phyloP scores from a whole-genome alignment of 2,329 filamentous ascomycete species.

The Beauveria varroae region DNA sequence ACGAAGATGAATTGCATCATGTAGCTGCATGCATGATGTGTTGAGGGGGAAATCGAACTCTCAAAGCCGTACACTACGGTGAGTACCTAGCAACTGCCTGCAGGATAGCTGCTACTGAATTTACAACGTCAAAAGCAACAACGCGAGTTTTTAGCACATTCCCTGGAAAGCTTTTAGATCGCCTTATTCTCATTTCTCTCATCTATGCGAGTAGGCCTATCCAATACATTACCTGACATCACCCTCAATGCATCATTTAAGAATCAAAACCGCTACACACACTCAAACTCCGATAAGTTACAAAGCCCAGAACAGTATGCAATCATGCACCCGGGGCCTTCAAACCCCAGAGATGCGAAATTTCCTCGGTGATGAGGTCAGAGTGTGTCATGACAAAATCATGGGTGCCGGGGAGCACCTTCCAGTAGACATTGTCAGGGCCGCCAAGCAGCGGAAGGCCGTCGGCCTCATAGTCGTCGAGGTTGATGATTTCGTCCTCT shows the following conservation, averaged over 20 bases:
- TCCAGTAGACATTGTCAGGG: slow-evolving; percentile 40
- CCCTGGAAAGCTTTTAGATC: too few species aligned
- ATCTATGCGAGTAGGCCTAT: background rate
- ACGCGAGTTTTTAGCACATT: too few species aligned
- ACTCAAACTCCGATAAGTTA: background rate
- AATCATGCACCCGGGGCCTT: background rate
- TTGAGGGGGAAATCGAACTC: too few species aligned
- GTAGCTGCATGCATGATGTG: too few species aligned
- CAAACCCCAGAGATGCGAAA: slow-evolving; percentile 41
- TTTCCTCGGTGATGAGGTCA: slow-evolving; percentile 33
- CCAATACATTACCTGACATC: background rate
- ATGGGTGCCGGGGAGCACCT: slow-evolving; percentile 46
- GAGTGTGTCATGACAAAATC: slow-evolving; percentile 56
- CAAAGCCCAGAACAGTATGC: background rate
- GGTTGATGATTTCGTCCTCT: slow-evolving; percentile 45
- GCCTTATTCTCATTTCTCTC: too few species aligned
- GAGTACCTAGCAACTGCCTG: too few species aligned
- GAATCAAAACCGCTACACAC: background rate
- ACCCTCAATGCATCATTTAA: background rate
- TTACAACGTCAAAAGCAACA: too few species aligned
- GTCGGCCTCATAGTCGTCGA: slow-evolving; percentile 40
- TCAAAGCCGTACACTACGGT: too few species aligned
- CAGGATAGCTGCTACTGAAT: too few species aligned
- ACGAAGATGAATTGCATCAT: background rate
- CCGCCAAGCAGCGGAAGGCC: slow-evolving; percentile 46